These are phyloP conservation scores for Amylostereum areolatum DNA, from an alignment of 1,284 basidiomycete genomes.

Conservation along the genomic window DNA sequence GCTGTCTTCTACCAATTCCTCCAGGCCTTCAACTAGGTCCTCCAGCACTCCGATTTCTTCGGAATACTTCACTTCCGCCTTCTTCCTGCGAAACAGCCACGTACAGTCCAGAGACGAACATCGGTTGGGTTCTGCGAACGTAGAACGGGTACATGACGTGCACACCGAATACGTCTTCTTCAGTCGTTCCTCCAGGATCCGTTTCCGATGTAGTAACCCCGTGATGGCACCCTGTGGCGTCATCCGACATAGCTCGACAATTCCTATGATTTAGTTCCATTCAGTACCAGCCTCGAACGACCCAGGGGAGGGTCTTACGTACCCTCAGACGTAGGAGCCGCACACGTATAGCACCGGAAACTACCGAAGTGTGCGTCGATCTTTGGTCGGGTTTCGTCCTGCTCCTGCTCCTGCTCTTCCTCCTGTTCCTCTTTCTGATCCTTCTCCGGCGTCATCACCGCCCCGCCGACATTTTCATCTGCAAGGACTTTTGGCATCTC, in stretches of 20 bases:
- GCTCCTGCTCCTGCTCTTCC: no score
- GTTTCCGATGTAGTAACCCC: constrained; percentile 50
- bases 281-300: no score
- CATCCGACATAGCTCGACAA: constrained; percentile 62
- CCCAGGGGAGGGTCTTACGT: constrained; percentile 3
- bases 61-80: constrained; percentile 50
- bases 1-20: constrained; percentile 19
- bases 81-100: constrained; percentile 71
- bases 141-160: constrained; percentile 55
- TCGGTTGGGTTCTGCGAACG: constrained; percentile 52
- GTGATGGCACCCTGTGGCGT: constrained; percentile 56
- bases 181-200: constrained; percentile 52
- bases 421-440: constrained; percentile 23
- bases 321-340: constrained; percentile 51
- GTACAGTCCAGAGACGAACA: constrained; percentile 86
- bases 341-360: constrained; percentile 69
- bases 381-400: constrained; percentile 20
- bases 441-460: constrained; percentile 43
- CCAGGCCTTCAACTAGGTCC: constrained; percentile 27
- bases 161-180: constrained; percentile 65
- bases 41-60: constrained; percentile 35
- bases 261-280: constrained; percentile 30
- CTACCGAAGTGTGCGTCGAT: constrained; percentile 78
- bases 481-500: constrained; percentile 71
- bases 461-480: constrained; percentile 25